Evolutionary conservation across 148 eudicot species (phyloP).

Genomic region (Dianthus caryophyllus): DNA sequence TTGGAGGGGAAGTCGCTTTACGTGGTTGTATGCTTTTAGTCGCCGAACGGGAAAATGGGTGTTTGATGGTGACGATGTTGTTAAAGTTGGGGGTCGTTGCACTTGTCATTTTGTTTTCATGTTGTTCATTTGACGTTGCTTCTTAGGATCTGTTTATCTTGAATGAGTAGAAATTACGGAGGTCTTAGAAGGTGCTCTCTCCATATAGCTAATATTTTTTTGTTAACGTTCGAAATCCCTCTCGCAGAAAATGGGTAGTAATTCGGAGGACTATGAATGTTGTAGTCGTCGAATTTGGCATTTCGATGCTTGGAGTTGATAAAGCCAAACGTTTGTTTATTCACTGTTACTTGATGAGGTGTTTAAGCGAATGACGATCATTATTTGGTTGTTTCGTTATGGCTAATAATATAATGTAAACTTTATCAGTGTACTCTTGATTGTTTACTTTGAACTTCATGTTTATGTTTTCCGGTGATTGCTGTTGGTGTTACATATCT

Average conservation of each 20-base stretch:
- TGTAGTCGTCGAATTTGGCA: neutral
- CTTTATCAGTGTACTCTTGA: neutral
- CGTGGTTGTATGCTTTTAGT: neutral
- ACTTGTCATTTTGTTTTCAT: neutral
- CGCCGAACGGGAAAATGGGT: neutral
- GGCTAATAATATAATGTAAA: neutral
- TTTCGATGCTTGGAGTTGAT: neutral
- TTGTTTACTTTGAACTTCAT: neutral
- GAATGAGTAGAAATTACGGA: neutral
- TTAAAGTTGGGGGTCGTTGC: neutral
- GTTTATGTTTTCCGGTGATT: neutral
- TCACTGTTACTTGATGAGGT: neutral
- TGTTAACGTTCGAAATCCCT: too few species aligned
- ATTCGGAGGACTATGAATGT: neutral
- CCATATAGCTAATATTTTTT: too few species aligned
- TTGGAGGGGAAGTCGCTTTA: neutral
- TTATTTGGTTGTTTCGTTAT: too few species aligned
- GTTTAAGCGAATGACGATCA: neutral
- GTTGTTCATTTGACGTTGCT: neutral
- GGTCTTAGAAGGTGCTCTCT: neutral
- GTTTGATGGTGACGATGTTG: neutral
- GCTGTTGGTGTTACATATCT: neutral
- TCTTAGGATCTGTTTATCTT: neutral
- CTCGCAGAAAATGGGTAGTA: too few species aligned
- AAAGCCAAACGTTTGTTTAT: neutral